phyloP scores from a whole-genome alignment of 495 filamentous ascomycete genomes.

The Clavariopsis aquatica region DNA sequence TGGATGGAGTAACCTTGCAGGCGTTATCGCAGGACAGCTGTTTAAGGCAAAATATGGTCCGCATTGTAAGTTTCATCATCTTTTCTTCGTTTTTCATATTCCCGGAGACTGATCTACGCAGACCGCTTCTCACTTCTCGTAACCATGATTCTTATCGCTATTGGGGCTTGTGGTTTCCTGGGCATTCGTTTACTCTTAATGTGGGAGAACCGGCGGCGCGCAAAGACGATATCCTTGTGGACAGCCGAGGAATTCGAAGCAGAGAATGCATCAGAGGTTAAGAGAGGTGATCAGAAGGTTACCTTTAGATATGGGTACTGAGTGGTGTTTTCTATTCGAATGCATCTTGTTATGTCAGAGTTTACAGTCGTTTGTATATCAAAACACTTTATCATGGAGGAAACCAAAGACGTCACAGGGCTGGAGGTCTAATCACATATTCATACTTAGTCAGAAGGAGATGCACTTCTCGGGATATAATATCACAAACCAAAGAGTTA shows the following conservation, averaged over 20 bases:
- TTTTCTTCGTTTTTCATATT: neutral
- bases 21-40: constrained; percentile 29
- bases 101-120: no score
- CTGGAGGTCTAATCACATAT: no score
- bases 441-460: no score
- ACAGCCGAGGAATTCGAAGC: neutral
- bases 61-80: neutral
- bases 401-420: no score
- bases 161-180: constrained; percentile 8
- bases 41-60: constrained; percentile 29
- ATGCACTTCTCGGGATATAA: no score
- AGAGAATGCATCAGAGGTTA: neutral
- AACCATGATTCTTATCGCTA: constrained; percentile 24
- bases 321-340: no score
- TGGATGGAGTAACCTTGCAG: constrained; percentile 28
- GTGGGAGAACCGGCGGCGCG: constrained; percentile 7
- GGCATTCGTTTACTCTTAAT: constrained; percentile 6
- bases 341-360: no score
- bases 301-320: constrained; percentile 23
- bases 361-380: no score
- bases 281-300: constrained; percentile 11
- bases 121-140: constrained; percentile 19
- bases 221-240: constrained; percentile 1
- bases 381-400: no score
- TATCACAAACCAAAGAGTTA: no score